These are phyloP conservation scores for Hippophae rhamnoides DNA, from an alignment of 306 rosid genomes.

Conservation along the genomic window DNA sequence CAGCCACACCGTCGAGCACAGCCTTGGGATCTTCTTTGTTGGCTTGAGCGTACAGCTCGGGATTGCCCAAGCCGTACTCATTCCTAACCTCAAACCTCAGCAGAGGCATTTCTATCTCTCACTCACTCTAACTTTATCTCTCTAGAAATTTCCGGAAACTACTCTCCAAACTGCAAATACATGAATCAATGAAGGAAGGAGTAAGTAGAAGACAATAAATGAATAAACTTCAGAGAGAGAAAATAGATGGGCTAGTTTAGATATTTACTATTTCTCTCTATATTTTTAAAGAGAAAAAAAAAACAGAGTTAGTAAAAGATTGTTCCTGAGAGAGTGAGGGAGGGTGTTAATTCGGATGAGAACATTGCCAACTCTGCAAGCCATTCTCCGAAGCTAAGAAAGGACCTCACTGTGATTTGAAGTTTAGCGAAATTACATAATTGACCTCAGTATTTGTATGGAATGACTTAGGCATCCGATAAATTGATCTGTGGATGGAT, in stretches of 20 bases:
- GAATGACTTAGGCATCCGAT: slow-evolving; percentile 21
- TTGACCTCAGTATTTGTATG: background rate
- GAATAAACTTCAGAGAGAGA: slow-evolving; percentile 15
- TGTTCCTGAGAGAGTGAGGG: background rate
- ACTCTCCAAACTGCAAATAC: slow-evolving; percentile 11
- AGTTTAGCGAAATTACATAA: background rate
- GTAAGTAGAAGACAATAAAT: slow-evolving; percentile 32
- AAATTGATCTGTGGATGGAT: too few relatives aligned
- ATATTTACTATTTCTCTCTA: too few relatives aligned
- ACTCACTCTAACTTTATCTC: slow-evolving; percentile 2
- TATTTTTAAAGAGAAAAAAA: slow-evolving; percentile 20
- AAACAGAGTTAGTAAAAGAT: slow-evolving; percentile 16
- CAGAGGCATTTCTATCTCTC: slow-evolving; percentile 55
- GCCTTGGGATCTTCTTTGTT: slow-evolving; percentile 87
- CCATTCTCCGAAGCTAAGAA: slow-evolving; percentile 40
- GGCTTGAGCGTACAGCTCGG: slow-evolving; percentile 54
- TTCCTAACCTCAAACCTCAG: slow-evolving; percentile 67
- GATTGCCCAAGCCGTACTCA: slow-evolving; percentile 59
- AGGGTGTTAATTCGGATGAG: background rate
- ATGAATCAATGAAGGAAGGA: slow-evolving; percentile 27
- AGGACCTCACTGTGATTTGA: slow-evolving; percentile 30
- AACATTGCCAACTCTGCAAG: slow-evolving; percentile 91
- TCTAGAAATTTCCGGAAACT: background rate
- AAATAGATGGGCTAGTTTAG: background rate
- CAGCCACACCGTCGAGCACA: slow-evolving; percentile 75